Base-by-base conservation (phyloP, 2,329 filamentous ascomycete species). In the Zymoseptoria crescenta region DNA sequence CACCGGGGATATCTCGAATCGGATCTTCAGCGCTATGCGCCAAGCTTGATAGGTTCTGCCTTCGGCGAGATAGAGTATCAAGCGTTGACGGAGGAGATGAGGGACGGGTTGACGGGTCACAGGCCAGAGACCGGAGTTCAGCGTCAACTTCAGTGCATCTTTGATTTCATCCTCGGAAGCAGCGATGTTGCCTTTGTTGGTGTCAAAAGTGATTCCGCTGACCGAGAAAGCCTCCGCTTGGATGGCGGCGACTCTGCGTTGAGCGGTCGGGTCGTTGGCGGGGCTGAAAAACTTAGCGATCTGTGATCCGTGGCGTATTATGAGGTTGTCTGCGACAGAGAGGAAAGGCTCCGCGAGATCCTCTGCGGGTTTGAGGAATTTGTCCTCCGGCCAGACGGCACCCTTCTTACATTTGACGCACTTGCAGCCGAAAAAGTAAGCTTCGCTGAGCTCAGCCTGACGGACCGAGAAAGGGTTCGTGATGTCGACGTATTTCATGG, bases 401-500 rank as follows among this genome's bases (percentile, higher is more conserved):
- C 72, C 74, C 64, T 65, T 67, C 28, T 69, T 59, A 64, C 83
- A 86, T 68, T 80, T 80, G 5, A 67, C 60, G 65, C 84, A 87
- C 49, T 68, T 67, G 71, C 84, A 87, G 13, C 71, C 73, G 70
- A 87, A 87, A 68, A 80, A 83, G 73, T 84, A 87, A 28, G 80
- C 76, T 24, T 76, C 71, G 52, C 72, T 71, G 1, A 87, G 76
- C 64, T 84, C 80, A 2, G 70, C 70, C 62, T 79, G 80, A 2
- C 84, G 80, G n/a, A 75, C 73, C 8, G 72, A 64, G 27, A 75
- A 77, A 0, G 82, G 78, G 48, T 79, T 77, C 0, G 80, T 83
- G 41, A 75, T 74, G 65, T 87, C 84, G 61, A 85, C 76, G 67
- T 87, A 87, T 2, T 83, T 81, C 59, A 86, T 82, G 64, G 78